Evolutionary conservation across 1,284 basidiomycete genomes (phyloP).

Genomic region (Microbotryum silenes-acaulis): DNA sequence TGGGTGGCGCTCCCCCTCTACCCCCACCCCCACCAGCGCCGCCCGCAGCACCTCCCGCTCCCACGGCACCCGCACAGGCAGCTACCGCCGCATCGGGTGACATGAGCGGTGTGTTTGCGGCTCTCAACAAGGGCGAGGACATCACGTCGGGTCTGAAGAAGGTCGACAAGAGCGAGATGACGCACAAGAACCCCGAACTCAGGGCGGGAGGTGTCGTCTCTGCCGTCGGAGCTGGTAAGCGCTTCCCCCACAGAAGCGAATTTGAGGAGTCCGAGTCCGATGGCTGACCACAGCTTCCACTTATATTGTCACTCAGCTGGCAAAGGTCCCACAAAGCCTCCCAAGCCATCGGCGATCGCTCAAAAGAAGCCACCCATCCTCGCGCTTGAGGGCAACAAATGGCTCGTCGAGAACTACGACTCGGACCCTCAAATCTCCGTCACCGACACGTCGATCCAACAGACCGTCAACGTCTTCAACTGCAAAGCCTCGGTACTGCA

Average conservation of each 20-base stretch:
- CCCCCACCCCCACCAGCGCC: slow-evolving; percentile 49
- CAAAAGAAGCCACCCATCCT: slow-evolving; percentile 92
- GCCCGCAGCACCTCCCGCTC: slow-evolving; percentile 53
- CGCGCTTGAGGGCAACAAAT: slow-evolving; percentile 85
- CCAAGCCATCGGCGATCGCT: slow-evolving; percentile 65
- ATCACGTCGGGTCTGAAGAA: slow-evolving; percentile 87
- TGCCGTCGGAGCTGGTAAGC: slow-evolving; percentile 37
- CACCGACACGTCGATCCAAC: slow-evolving; percentile 69
- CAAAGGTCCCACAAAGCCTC: slow-evolving; percentile 53
- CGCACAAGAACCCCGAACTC: slow-evolving; percentile 93
- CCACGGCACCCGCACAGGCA: slow-evolving; percentile 45
- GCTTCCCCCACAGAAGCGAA: neutral
- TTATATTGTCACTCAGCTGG: neutral
- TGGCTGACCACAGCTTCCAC: too few species aligned
- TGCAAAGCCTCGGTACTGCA: slow-evolving; percentile 85
- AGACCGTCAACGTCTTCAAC: slow-evolving; percentile 81
- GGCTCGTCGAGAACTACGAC: slow-evolving; percentile 91
- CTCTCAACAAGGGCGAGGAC: slow-evolving; percentile 81
- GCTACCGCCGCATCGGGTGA: slow-evolving; percentile 49
- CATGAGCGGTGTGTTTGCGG: slow-evolving; percentile 80
- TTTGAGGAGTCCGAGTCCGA: neutral
- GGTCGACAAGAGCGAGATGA: slow-evolving; percentile 94
- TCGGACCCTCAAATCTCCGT: slow-evolving; percentile 67
- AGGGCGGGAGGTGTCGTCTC: slow-evolving; percentile 61
- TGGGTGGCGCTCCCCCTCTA: slow-evolving; percentile 39